phyloP scores from a whole-genome alignment of 176 grass and related monocot species.

The Musa beccarii region DNA sequence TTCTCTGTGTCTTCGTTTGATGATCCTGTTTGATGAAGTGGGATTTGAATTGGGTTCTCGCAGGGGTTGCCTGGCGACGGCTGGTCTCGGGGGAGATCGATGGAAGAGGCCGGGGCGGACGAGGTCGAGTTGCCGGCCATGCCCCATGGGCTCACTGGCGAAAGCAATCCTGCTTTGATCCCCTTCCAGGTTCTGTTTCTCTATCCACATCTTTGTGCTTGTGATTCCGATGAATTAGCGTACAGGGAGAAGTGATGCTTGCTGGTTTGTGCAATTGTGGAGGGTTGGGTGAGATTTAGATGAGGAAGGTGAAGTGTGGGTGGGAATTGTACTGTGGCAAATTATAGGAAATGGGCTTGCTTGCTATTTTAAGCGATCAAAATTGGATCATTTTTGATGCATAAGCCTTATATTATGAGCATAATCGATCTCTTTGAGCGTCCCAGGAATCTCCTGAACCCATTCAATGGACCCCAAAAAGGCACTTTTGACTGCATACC shows the following conservation, averaged over 20 bases:
- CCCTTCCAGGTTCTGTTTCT: constrained; percentile 15
- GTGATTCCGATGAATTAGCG: too few relatives aligned
- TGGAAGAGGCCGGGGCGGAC: not conserved
- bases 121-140: not conserved
- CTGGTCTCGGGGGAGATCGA: not conserved
- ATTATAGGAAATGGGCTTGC: too few relatives aligned
- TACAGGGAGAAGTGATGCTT: too few relatives aligned
- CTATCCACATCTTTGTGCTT: not conserved
- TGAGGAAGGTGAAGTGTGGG: not conserved
- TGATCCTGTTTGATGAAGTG: not conserved
- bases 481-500: not conserved
- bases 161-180: not conserved
- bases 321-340: not conserved
- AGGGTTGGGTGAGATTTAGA: not conserved
- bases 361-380: too few relatives aligned
- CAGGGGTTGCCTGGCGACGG: not conserved
- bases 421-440: not conserved
- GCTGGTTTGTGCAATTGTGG: not conserved
- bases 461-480: not conserved
- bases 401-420: not conserved
- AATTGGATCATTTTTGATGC: not conserved
- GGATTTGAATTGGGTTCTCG: not conserved
- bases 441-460: not conserved
- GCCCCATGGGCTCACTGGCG: constrained; percentile 10
- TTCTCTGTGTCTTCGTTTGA: not conserved